A percentile compares a stretch with the other conserved stretches of the same genome.
Conservation (phyloP, 768 basidiomycete species). For the Hypsizygus marmoreus region DNA sequence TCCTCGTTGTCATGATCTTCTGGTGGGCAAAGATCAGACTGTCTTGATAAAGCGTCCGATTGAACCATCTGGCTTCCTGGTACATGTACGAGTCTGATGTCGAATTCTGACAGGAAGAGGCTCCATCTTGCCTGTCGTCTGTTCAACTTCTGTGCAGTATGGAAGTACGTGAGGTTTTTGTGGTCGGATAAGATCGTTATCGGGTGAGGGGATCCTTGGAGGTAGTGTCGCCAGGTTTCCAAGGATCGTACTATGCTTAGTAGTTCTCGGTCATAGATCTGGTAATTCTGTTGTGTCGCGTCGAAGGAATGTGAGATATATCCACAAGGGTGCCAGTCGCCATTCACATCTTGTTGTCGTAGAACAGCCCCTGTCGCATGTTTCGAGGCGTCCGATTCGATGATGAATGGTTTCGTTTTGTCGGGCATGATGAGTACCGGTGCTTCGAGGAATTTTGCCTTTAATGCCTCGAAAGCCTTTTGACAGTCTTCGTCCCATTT, state of each 20-base stretch:
- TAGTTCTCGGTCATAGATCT: slow-evolving; percentile 43
- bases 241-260: slow-evolving; percentile 40
- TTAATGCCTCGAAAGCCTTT: slow-evolving; percentile 29
- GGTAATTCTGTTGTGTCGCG: slow-evolving; percentile 40
- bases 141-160: no score
- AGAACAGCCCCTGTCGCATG: slow-evolving; percentile 16
- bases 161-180: no score
- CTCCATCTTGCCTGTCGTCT: no score
- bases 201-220: no score
- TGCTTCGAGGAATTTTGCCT: slow-evolving; percentile 21
- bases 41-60: no score
- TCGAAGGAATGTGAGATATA: slow-evolving; percentile 24
- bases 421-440: slow-evolving; percentile 24
- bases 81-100: no score
- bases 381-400: slow-evolving; percentile 14
- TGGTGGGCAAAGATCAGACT: no score
- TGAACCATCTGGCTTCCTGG: no score
- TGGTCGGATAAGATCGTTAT: no score
- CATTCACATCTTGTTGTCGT: slow-evolving; percentile 19
- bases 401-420: not conserved
- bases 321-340: slow-evolving; percentile 30
- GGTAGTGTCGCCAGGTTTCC: slow-evolving; percentile 19
- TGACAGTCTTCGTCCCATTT: slow-evolving; percentile 11
- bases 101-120: no score
- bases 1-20: no score